These are phyloP conservation scores for Trichosporon ovoides DNA, from an alignment of 1,284 basidiomycete genomes.

Conservation along the genomic window DNA sequence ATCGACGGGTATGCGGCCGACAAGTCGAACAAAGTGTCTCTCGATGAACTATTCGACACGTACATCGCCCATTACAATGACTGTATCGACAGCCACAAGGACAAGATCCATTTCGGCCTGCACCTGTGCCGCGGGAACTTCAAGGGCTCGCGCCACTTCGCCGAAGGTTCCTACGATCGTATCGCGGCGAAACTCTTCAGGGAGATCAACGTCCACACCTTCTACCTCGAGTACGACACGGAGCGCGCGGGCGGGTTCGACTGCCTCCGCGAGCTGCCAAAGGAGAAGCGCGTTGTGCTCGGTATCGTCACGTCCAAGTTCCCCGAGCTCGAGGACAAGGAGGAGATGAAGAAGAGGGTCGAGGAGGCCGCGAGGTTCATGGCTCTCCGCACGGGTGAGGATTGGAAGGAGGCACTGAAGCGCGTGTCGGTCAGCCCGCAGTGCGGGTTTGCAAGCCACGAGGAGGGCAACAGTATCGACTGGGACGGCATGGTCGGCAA, in stretches of 20 bases:
- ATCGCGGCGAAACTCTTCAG: slow-evolving; percentile 68
- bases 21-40: slow-evolving; percentile 58
- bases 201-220: slow-evolving; percentile 65
- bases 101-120: slow-evolving; percentile 62
- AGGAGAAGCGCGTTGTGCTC: slow-evolving; percentile 61
- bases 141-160: slow-evolving; percentile 63
- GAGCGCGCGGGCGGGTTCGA: slow-evolving; percentile 65
- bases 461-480: slow-evolving; percentile 36
- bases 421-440: slow-evolving; percentile 37
- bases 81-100: slow-evolving; percentile 57
- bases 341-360: slow-evolving; percentile 59
- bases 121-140: slow-evolving; percentile 75
- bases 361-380: slow-evolving; percentile 57
- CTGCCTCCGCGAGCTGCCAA: slow-evolving; percentile 62
- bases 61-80: slow-evolving; percentile 69
- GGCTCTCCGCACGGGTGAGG: slow-evolving; percentile 36
- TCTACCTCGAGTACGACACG: slow-evolving; percentile 72
- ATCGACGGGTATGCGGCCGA: slow-evolving; percentile 52
- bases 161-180: slow-evolving; percentile 66
- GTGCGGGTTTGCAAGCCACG: slow-evolving; percentile 33
- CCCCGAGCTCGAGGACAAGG: slow-evolving; percentile 60
- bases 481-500: slow-evolving; percentile 39
- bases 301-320: slow-evolving; percentile 71
- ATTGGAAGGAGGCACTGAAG: slow-evolving; percentile 24
- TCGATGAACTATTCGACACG: slow-evolving; percentile 60